A percentile compares a stretch with the other conserved stretches of the same genome.
Evolutionary conservation across 495 filamentous ascomycete genomes (phyloP).

Genomic region (Pseudoneurospora amorphoporcata): DNA sequence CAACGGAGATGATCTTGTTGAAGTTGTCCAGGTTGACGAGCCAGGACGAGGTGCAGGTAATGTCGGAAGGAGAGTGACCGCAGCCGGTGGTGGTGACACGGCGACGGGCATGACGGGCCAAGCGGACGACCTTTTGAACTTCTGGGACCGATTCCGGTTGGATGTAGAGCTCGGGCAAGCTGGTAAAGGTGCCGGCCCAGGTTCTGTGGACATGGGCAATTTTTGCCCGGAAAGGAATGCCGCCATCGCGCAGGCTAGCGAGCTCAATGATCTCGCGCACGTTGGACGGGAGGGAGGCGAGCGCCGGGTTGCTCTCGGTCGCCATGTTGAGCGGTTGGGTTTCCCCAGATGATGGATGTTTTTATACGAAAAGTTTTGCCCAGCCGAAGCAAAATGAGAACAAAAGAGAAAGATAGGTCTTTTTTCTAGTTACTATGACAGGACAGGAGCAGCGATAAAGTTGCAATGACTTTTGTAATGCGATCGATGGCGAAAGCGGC

Average conservation of each 20-base stretch:
- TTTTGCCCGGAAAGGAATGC: slow-evolving; percentile 65
- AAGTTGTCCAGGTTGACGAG: slow-evolving; percentile 86
- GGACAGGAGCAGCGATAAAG: background rate
- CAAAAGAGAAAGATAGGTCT: background rate
- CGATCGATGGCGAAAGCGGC: background rate
- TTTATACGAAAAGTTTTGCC: background rate
- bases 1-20: slow-evolving; percentile 57
- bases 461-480: background rate
- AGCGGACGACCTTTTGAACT: slow-evolving; percentile 68
- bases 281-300: slow-evolving; percentile 10
- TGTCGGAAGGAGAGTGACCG: slow-evolving; percentile 81
- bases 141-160: slow-evolving; percentile 68
- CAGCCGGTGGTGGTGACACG: slow-evolving; percentile 73
- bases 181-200: slow-evolving; percentile 92
- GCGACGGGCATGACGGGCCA: slow-evolving; percentile 72
- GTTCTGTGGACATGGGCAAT: slow-evolving; percentile 71
- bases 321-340: slow-evolving; percentile 8
- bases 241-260: slow-evolving; percentile 15
- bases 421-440: background rate
- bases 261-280: slow-evolving; percentile 13
- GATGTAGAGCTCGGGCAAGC: slow-evolving; percentile 79
- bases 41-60: slow-evolving; percentile 93
- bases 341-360: background rate
- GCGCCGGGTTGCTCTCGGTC: background rate
- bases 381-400: background rate